These are phyloP conservation scores for Phoma sp. DNA, from an alignment of 2,329 filamentous ascomycete species.

Conservation along the genomic window DNA sequence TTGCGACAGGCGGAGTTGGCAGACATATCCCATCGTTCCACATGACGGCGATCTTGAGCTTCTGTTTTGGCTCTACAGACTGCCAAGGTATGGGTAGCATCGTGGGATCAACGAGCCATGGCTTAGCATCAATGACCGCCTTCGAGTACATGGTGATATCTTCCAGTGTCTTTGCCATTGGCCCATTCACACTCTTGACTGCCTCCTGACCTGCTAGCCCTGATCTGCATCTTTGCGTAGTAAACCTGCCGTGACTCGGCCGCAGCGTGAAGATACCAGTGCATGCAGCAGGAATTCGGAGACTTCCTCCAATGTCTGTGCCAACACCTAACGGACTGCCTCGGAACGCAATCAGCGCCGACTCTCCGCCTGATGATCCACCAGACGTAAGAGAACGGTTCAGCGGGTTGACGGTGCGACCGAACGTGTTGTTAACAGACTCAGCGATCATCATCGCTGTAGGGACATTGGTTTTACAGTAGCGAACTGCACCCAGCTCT, in stretches of 20 bases:
- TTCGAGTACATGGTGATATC: slow-evolving; percentile 56
- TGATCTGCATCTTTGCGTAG: slow-evolving; percentile 60
- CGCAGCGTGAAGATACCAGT: slow-evolving; percentile 64
- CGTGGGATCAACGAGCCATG: slow-evolving; percentile 60
- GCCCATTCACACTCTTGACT: slow-evolving; percentile 68
- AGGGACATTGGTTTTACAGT: slow-evolving; percentile 73
- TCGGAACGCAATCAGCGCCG: slow-evolving; percentile 64
- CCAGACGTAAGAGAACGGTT: slow-evolving; percentile 67
- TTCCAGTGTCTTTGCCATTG: slow-evolving; percentile 62
- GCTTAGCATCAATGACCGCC: slow-evolving; percentile 51
- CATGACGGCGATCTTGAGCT: slow-evolving; percentile 65
- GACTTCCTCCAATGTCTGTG: slow-evolving; percentile 66
- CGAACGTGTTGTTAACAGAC: slow-evolving; percentile 69
- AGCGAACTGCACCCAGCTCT: slow-evolving; percentile 68
- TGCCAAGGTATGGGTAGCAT: slow-evolving; percentile 62
- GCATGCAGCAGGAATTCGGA: slow-evolving; percentile 63
- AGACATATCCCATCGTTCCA: slow-evolving; percentile 57
- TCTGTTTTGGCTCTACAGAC: slow-evolving; percentile 49
- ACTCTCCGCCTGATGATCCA: slow-evolving; percentile 71
- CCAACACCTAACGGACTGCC: slow-evolving; percentile 68
- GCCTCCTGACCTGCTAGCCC: slow-evolving; percentile 70
- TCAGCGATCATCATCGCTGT: slow-evolving; percentile 74
- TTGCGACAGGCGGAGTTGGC: slow-evolving; percentile 59
- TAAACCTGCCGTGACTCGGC: slow-evolving; percentile 65
- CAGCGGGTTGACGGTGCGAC: slow-evolving; percentile 66